A percentile compares a stretch with the other conserved stretches of the same genome.
Conservation (phyloP, 257 asterid genomes). For the Ilex aquifolium region DNA sequence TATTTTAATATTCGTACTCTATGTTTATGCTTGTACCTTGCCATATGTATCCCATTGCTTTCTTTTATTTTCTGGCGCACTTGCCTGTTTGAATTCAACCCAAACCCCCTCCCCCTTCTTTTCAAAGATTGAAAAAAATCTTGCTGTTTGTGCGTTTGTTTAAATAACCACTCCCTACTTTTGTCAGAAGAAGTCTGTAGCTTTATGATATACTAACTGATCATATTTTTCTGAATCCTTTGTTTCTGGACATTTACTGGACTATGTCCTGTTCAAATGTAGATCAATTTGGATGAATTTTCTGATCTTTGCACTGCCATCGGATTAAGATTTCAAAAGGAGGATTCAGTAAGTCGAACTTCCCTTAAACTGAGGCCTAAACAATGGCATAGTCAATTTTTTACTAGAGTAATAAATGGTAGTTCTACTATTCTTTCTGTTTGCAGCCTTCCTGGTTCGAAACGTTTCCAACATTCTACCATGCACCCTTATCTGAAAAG, state of each 20-base stretch:
- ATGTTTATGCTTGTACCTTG: too few relatives aligned
- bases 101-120: too few relatives aligned
- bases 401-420: background rate
- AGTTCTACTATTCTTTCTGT: conserved; percentile 12
- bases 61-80: too few relatives aligned
- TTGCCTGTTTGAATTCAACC: too few relatives aligned
- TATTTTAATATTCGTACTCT: too few relatives aligned
- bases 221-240: background rate
- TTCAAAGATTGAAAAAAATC: too few relatives aligned
- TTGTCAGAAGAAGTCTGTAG: too few relatives aligned
- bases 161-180: too few relatives aligned
- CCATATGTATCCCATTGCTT: too few relatives aligned
- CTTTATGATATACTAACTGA: too few relatives aligned
- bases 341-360: conserved; percentile 60
- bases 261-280: conserved; percentile 14
- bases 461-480: conserved; percentile 61
- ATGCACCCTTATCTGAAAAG: conserved; percentile 58
- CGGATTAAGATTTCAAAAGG: conserved; percentile 91
- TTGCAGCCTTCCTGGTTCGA: conserved; percentile 74
- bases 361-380: conserved; percentile 17
- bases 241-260: conserved; percentile 1
- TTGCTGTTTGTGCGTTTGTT: too few relatives aligned
- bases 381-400: background rate
- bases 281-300: conserved; percentile 90
- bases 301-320: conserved; percentile 82